These are phyloP conservation scores for Mortierella sp. DNA, from an alignment of 371 early-diverging fungal species.

Conservation along the genomic window DNA sequence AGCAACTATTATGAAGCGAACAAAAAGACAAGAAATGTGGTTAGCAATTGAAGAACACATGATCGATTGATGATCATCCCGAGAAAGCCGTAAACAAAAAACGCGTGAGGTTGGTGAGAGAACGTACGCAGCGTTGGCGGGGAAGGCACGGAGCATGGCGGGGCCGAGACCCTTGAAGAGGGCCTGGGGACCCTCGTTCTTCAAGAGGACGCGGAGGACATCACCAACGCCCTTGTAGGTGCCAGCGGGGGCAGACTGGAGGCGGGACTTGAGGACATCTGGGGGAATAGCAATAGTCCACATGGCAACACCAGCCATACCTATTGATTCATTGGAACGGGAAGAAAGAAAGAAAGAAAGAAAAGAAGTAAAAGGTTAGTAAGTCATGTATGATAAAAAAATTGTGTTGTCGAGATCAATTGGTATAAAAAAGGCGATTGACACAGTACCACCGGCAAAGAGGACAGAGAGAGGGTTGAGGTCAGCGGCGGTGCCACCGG, in stretches of 20 bases:
- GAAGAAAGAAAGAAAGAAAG: too few species aligned
- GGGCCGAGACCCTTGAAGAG: conserved; percentile 97
- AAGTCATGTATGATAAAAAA: too few species aligned
- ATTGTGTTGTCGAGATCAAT: not conserved
- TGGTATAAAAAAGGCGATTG: not conserved
- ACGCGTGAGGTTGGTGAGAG: not conserved
- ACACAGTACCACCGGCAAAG: conserved; percentile 93
- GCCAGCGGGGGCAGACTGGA: conserved; percentile 96
- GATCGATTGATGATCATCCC: not conserved
- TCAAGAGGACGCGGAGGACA: conserved; percentile 86
- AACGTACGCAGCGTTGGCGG: conserved; percentile 86
- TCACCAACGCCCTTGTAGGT: conserved; percentile 88
- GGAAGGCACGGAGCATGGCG: conserved; percentile 96
- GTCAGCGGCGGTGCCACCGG: conserved; percentile 76
- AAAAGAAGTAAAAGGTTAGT: conserved; percentile 44
- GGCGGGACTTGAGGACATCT: conserved; percentile 97
- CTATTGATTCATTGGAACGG: conserved; percentile 20
- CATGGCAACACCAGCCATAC: conserved; percentile 87
- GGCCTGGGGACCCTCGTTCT: conserved; percentile 91
- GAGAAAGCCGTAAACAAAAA: conserved; percentile 3
- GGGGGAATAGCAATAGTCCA: conserved; percentile 93
- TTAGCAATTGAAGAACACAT: conserved; percentile 40
- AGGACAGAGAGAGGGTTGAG: conserved; percentile 85
- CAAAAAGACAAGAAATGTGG: not conserved
- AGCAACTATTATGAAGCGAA: conserved; percentile 58